phyloP scores from a whole-genome alignment of 202 grass and related monocot genomes.

The Panicum virgatum region DNA sequence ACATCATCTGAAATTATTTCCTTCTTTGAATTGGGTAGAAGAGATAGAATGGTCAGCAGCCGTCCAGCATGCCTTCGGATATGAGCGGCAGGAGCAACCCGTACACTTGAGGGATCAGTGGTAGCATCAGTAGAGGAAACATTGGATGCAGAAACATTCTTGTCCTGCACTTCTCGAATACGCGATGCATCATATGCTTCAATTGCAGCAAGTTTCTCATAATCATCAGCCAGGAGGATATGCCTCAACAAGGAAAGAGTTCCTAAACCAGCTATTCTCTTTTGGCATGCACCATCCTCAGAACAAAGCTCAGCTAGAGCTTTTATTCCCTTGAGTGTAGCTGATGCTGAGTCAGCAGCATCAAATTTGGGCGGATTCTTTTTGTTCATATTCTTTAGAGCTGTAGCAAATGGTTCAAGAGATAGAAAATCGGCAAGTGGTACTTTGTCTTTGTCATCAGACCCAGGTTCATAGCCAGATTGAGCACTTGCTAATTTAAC shows the following conservation, averaged over 20 bases:
- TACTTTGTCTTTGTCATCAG: constrained; percentile 49
- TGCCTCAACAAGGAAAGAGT: constrained; percentile 70
- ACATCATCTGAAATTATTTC: constrained; percentile 67
- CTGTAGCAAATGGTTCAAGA: constrained; percentile 79
- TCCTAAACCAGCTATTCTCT: constrained; percentile 83
- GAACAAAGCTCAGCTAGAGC: constrained; percentile 91
- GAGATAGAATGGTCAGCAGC: constrained; percentile 82
- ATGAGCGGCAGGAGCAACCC: constrained; percentile 88
- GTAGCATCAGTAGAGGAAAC: constrained; percentile 51
- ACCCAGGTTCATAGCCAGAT: constrained; percentile 43
- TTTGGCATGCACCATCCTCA: constrained; percentile 76
- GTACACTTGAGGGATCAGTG: constrained; percentile 69
- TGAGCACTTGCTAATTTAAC: constrained; percentile 64
- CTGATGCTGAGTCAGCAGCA: constrained; percentile 84
- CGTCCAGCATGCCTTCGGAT: constrained; percentile 88
- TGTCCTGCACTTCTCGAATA: constrained; percentile 65
- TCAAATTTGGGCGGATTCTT: constrained; percentile 89
- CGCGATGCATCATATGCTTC: constrained; percentile 95
- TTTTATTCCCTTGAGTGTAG: constrained; percentile 90
- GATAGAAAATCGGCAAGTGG: constrained; percentile 82
- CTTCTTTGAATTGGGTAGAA: constrained; percentile 77
- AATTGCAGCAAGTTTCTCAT: constrained; percentile 95
- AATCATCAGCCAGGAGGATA: constrained; percentile 87
- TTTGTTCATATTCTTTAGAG: constrained; percentile 83
- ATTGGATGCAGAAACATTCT: constrained; percentile 42